A percentile compares a stretch with the other conserved stretches of the same genome.
Evolutionary conservation across 202 grass and related monocot genomes (phyloP).

Genomic region (Hordeum pubiflorum): DNA sequence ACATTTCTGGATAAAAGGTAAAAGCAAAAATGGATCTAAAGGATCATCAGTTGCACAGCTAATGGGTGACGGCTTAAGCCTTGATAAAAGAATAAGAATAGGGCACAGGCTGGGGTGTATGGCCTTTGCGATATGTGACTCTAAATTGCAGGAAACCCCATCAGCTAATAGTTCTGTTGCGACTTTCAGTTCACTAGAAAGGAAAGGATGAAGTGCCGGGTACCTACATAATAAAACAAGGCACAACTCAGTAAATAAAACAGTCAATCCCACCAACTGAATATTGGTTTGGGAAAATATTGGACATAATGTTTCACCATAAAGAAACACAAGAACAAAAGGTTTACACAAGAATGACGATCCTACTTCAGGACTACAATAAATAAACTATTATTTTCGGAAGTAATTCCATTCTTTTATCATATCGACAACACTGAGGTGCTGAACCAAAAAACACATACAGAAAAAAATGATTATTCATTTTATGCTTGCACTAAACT

Average conservation of each 20-base stretch:
- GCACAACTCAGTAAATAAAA: conserved; percentile 11
- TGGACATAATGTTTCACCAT: conserved; percentile 19
- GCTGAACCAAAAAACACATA: background rate
- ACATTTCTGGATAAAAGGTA: conserved; percentile 83
- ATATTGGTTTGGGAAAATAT: background rate
- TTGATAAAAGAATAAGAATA: conserved; percentile 92
- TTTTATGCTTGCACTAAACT: background rate
- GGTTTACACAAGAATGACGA: background rate
- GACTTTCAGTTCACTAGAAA: conserved; percentile 60
- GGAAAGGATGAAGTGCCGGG: conserved; percentile 86
- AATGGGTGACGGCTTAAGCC: conserved; percentile 75
- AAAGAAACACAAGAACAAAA: background rate
- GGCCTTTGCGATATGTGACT: conserved; percentile 68
- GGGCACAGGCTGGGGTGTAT: conserved; percentile 95
- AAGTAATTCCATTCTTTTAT: conserved; percentile 11
- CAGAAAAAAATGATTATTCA: background rate
- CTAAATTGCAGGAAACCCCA: conserved; percentile 42
- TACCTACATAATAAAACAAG: conserved; percentile 58
- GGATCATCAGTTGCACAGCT: conserved; percentile 65
- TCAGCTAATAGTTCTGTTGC: conserved; percentile 54
- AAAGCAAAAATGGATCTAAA: conserved; percentile 87
- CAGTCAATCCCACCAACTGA: background rate
- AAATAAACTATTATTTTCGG: background rate
- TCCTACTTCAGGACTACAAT: background rate
- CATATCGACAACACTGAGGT: conserved; percentile 8